Conservation (phyloP, 345 rosid genomes). For the Syzygium jambos region DNA sequence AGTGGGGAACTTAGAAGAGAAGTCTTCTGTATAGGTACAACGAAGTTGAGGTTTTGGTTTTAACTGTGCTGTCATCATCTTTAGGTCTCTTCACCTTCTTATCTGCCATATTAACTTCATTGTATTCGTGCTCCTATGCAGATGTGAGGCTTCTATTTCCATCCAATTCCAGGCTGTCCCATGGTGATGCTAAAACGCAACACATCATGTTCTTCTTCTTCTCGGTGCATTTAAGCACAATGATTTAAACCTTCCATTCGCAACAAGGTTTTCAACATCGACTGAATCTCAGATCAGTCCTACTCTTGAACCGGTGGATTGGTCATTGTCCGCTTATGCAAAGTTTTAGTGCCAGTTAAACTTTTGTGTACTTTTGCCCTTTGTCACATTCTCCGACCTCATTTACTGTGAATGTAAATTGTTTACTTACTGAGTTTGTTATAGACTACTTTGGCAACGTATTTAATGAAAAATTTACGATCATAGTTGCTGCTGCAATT, state of each 20-base stretch:
- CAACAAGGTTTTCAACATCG: not conserved
- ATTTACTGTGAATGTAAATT: not conserved
- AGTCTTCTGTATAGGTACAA: conserved; percentile 21
- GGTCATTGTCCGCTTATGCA: not conserved
- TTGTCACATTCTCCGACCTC: not conserved
- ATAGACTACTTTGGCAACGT: not conserved
- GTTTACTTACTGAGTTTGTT: not conserved
- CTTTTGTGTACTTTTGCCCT: not conserved
- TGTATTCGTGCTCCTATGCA: not conserved
- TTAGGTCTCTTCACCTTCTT: not conserved
- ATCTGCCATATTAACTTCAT: not conserved
- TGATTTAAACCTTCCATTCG: not conserved
- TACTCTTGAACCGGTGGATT: not conserved
- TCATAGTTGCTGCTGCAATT: not conserved
- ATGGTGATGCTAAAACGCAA: not conserved
- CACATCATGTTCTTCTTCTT: not conserved
- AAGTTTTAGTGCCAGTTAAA: not conserved
- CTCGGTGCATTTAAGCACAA: not conserved
- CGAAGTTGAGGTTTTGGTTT: not conserved
- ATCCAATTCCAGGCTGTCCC: not conserved
- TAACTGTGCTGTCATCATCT: not conserved
- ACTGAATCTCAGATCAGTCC: not conserved
- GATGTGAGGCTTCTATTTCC: not conserved
- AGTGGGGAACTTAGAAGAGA: conserved; percentile 13
- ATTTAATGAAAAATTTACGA: not conserved